These are phyloP conservation scores for Zygoascus hellenicus DNA, from an alignment of 1,139 yeast genomes.

Conservation along the genomic window DNA sequence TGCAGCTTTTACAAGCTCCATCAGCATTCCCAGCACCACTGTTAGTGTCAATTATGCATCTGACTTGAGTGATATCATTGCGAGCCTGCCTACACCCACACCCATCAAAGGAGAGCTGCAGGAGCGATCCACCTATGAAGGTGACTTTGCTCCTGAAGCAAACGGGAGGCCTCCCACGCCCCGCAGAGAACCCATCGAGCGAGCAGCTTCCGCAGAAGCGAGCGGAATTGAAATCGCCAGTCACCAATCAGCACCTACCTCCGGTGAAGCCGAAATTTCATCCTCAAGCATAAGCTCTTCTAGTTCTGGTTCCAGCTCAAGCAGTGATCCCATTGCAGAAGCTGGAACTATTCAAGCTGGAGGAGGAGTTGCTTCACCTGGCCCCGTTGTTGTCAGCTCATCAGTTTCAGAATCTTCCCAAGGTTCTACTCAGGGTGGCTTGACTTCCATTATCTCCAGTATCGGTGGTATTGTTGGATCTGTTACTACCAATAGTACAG, in stretches of 20 bases:
- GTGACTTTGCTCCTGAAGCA: too few relatives aligned
- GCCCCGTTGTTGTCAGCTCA: neutral
- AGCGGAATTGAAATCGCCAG: neutral
- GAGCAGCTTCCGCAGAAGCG: neutral
- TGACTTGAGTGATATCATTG: neutral
- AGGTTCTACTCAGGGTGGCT: neutral
- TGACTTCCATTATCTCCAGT: neutral
- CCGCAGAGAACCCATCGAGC: neutral
- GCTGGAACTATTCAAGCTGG: neutral
- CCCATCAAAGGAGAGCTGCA: too few relatives aligned
- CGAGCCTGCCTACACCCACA: neutral
- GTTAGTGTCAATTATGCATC: neutral
- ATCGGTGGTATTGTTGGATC: neutral
- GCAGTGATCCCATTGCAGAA: too few relatives aligned
- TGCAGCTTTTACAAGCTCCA: neutral
- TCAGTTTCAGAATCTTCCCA: too few relatives aligned
- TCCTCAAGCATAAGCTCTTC: too few relatives aligned
- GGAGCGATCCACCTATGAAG: too few relatives aligned
- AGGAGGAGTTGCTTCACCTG: constrained; percentile 2
- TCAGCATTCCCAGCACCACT: constrained; percentile 2
- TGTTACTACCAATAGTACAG: neutral
- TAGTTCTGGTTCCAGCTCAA: too few relatives aligned
- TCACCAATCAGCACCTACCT: neutral
- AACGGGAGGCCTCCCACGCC: constrained; percentile 5
- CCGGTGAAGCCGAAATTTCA: neutral